These are phyloP conservation scores for Mycena rebaudengoi DNA, from an alignment of 768 basidiomycete species.

Conservation along the genomic window DNA sequence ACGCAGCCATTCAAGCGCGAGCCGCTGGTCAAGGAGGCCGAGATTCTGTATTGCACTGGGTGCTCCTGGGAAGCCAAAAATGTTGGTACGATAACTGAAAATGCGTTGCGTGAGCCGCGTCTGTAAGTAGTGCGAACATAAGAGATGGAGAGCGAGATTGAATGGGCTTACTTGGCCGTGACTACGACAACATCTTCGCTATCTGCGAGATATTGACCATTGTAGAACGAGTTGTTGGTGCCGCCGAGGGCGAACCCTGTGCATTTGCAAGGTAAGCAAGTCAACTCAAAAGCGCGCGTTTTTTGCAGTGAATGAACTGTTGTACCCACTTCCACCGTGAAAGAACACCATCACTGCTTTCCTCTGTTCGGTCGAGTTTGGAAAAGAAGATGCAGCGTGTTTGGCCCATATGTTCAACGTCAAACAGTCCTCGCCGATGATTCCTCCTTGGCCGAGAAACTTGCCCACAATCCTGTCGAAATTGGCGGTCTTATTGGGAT, in stretches of 20 bases:
- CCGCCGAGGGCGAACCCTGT: slow-evolving; percentile 9
- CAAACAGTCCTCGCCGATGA: slow-evolving; percentile 18
- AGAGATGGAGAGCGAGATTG: background rate
- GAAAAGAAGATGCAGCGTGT: background rate
- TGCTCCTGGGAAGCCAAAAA: slow-evolving; percentile 18
- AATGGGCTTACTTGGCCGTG: slow-evolving; percentile 2
- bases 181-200: slow-evolving; percentile 15
- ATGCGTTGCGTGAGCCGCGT: background rate
- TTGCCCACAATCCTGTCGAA: slow-evolving; percentile 11
- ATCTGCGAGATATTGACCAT: slow-evolving; percentile 15
- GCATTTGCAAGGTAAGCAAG: background rate
- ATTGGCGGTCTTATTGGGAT: slow-evolving; percentile 17
- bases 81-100: slow-evolving; percentile 16
- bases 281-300: background rate
- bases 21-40: slow-evolving; percentile 14
- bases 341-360: slow-evolving; percentile 20
- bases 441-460: slow-evolving; percentile 4
- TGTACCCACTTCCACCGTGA: slow-evolving; percentile 13
- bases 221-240: slow-evolving; percentile 20
- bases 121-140: background rate
- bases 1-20: slow-evolving; percentile 12
- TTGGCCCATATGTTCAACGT: slow-evolving; percentile 17
- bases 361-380: background rate
- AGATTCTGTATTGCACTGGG: slow-evolving; percentile 4
- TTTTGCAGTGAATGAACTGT: background rate